Evolutionary conservation across 1,284 basidiomycete species (phyloP), one percentile per base, ranked within the genome.

Genomic region (Heliocybe sulcata): DNA sequence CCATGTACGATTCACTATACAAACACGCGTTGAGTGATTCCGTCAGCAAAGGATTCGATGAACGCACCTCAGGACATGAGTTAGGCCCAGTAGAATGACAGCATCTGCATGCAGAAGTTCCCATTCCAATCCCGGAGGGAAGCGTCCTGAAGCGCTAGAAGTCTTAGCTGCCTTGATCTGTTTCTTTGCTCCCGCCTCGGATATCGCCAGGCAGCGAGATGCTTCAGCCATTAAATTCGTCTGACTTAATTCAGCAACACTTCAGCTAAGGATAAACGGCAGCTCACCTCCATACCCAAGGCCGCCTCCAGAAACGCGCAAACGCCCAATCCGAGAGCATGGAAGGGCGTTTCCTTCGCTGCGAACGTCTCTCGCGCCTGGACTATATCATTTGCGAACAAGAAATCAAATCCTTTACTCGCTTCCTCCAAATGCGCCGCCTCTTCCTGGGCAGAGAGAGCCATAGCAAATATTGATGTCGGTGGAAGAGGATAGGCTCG

Each of bases 291-390:
- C 83, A 90, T 83, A 19, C 87, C 85, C n/a, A 91, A 69, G 1
- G 85, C 87, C 1, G 88, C 89, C 67, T 89, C 83, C 29, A 91
- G 69, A 61, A 90, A 90, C 1, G 81, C 78, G 57, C 82, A 83
- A 0, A 83, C 81, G n/a, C 87, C 89, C 0, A 82, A 70, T 1
- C 88, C 88, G 56, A 90, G 73, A 33, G 79, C 72, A 66, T 90
- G 87, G 63, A 88, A 86, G 0, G 87, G 81, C 26, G 84, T 82
- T 49, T 79, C 73, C 3, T 72, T 69, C 1, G 67, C 65, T 26
- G 71, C 58, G 62, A 90, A 85, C 38, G 74, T 70, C 11, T 71
- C 63, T 57, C 77, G 70, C 0, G 85, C 83, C 2, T 74, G 72
- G 1, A 64, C 68, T 52, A 90, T 71, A 57, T 87, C 79, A 60